Evolutionary conservation across 257 asterid genomes (phyloP), one percentile per base, ranked within the genome.

Genomic region (Paraleonurus japonicus): DNA sequence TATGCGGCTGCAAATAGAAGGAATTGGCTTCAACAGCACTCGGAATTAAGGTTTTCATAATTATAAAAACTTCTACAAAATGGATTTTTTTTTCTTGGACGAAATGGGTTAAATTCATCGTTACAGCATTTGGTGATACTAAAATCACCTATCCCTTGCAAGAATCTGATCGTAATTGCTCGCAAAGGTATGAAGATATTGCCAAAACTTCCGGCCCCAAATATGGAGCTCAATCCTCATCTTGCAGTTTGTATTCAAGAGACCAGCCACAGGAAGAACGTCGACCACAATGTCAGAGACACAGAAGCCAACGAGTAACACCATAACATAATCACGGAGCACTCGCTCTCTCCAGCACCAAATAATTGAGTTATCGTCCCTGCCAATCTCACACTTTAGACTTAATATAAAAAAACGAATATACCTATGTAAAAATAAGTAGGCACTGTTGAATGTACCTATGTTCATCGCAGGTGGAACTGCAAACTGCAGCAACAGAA

Each of bases 401-500:
- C 33, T 0, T 28, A 28, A 28, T 28, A 4, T 28, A 28, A 28
- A 28, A 28, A 28, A 28, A n/a, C n/a, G n/a, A n/a, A n/a, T n/a
- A n/a, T n/a, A n/a, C n/a, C n/a, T n/a, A n/a, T n/a, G n/a, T n/a
- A n/a, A 39, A 39, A 39, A 39, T 12, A 8, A 39, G 13, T 39
- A 11, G 61, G 13, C 33, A 5, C 16, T 3, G n/a, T 23, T 4
- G 41, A 7, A 68, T 54, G 26, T 78, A 87, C 97, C 98, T 54
- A 93, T 93, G 78, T 87, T 89, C 96, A 90, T 89, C 7, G 97
- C 98, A 28, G 98, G 96, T 58, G 98, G 98, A 35, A 93, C 76
- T 19, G 96, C 85, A 74, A 70, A 90, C 66, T 93, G 97, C 81
- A 93, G 90, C 80, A 89, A 54, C 41, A 93, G 95, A 74, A 90